A percentile compares a stretch with the other conserved stretches of the same genome.
Evolutionary conservation across 768 basidiomycete genomes (phyloP).

Genomic region (Trametes cinnabarina): DNA sequence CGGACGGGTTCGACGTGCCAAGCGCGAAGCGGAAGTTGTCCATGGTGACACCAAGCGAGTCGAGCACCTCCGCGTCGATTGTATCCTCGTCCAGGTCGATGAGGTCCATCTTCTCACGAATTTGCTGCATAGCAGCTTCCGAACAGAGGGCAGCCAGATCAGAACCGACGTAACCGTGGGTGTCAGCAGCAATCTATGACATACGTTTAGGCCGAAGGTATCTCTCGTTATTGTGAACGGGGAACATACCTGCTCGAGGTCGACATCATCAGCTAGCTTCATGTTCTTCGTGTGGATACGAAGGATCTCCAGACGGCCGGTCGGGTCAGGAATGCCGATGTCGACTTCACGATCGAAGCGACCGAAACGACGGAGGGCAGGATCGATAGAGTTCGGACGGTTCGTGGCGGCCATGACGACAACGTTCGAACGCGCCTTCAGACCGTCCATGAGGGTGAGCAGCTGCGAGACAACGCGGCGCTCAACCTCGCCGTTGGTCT

Average conservation of each 20-base stretch:
- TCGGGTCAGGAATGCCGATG: constrained; percentile 98
- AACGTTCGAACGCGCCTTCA: constrained; percentile 98
- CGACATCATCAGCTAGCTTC: constrained; percentile 96
- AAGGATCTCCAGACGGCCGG: constrained; percentile 97
- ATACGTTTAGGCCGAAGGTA: constrained; percentile 7
- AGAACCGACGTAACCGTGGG: constrained; percentile 98
- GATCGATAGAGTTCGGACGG: constrained; percentile 98
- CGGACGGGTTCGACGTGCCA: constrained; percentile 95
- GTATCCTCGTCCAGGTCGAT: constrained; percentile 97
- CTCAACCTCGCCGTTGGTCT: constrained; percentile 99
- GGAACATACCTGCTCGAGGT: constrained; percentile 79
- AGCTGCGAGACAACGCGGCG: constrained; percentile 98
- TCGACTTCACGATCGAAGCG: constrained; percentile 99
- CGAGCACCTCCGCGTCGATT: constrained; percentile 98
- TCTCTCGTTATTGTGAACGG: not conserved
- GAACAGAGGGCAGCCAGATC: constrained; percentile 97
- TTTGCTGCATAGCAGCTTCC: constrained; percentile 99
- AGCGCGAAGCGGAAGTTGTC: constrained; percentile 99
- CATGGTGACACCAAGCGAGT: constrained; percentile 99
- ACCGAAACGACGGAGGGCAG: constrained; percentile 96
- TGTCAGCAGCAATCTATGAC: constrained; percentile 91
- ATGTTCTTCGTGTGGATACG: constrained; percentile 99
- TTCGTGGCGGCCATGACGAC: constrained; percentile 99
- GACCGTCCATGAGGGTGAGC: constrained; percentile 97
- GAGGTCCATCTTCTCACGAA: constrained; percentile 99